Conservation (phyloP, 345 rosid genomes). For the Abelmoschus esculentus region DNA sequence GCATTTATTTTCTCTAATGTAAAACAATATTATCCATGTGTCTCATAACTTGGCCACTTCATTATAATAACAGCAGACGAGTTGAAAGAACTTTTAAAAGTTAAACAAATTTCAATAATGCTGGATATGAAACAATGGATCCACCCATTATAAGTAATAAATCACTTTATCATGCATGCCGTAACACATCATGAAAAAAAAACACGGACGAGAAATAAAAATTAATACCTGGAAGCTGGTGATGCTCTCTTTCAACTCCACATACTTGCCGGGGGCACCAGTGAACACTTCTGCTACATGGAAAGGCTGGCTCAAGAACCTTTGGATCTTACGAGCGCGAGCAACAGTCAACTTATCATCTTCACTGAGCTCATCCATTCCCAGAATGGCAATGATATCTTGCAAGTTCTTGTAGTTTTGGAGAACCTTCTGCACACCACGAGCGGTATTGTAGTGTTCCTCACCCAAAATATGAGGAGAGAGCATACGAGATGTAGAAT, state of each 20-base stretch:
- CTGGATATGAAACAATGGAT: neutral
- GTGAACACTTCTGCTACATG: slow-evolving; percentile 98
- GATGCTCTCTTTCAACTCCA: slow-evolving; percentile 85
- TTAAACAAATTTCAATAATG: neutral
- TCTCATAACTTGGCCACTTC: neutral
- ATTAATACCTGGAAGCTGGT: slow-evolving; percentile 77
- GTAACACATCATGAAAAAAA: neutral
- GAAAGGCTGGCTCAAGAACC: slow-evolving; percentile 98
- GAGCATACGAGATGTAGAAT: slow-evolving; percentile 97
- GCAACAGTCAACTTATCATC: slow-evolving; percentile 96
- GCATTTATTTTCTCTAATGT: neutral
- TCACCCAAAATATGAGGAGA: slow-evolving; percentile 95
- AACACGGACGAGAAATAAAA: neutral
- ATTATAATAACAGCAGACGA: neutral
- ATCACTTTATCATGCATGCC: neutral
- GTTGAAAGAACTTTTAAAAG: neutral
- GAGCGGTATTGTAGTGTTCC: slow-evolving; percentile 93
- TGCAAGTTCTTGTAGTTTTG: slow-evolving; percentile 98
- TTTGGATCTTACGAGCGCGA: slow-evolving; percentile 94
- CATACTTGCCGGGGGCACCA: slow-evolving; percentile 97
- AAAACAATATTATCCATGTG: neutral
- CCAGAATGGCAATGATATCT: slow-evolving; percentile 97
- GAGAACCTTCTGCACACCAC: slow-evolving; percentile 95
- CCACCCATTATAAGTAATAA: neutral
- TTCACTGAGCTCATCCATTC: slow-evolving; percentile 99